These are phyloP conservation scores for Pichia gijzeniarum DNA, from an alignment of 805 yeast genomes.

Conservation along the genomic window DNA sequence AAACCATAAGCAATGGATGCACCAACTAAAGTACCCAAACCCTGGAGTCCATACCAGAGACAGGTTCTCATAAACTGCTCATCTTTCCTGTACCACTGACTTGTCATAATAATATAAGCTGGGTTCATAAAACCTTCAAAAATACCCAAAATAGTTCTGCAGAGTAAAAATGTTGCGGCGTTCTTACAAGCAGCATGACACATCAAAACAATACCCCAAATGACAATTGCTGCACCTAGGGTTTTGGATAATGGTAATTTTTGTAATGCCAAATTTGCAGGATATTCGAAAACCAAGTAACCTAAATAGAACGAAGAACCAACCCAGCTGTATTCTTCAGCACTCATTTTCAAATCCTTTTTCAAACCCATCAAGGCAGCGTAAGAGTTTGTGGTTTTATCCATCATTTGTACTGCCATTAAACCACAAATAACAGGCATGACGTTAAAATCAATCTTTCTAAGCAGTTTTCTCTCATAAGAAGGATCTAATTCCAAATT, in stretches of 20 bases:
- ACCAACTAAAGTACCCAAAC: conserved; percentile 42
- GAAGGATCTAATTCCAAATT: conserved; percentile 4
- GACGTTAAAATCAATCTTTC: conserved; percentile 32
- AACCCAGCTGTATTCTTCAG: conserved; percentile 44
- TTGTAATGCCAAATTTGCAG: conserved; percentile 37
- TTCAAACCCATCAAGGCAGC: conserved; percentile 42
- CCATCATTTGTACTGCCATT: conserved; percentile 31
- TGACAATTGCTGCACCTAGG: conserved; percentile 31
- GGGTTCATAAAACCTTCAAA: conserved; percentile 29
- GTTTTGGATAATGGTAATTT: conserved; percentile 32
- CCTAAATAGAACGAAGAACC: conserved; percentile 34
- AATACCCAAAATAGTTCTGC: conserved; percentile 45
- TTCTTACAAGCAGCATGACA: conserved; percentile 39
- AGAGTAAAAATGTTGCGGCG: conserved; percentile 38
- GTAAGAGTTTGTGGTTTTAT: conserved; percentile 37
- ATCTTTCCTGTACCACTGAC: conserved; percentile 23
- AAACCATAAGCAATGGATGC: conserved; percentile 52
- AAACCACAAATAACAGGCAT: conserved; percentile 28
- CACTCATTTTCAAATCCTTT: conserved; percentile 34
- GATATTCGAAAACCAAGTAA: conserved; percentile 41
- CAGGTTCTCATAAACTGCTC: conserved; percentile 26
- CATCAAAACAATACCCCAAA: conserved; percentile 43
- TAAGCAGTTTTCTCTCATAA: conserved; percentile 8
- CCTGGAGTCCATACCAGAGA: conserved; percentile 29
- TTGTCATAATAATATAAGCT: conserved; percentile 30